A percentile compares a stretch with the other conserved stretches of the same genome.
These are phyloP conservation scores for Jimgerdemannia flammicorona DNA, from an alignment of 192 early-diverging fungal species.

Conservation along the genomic window DNA sequence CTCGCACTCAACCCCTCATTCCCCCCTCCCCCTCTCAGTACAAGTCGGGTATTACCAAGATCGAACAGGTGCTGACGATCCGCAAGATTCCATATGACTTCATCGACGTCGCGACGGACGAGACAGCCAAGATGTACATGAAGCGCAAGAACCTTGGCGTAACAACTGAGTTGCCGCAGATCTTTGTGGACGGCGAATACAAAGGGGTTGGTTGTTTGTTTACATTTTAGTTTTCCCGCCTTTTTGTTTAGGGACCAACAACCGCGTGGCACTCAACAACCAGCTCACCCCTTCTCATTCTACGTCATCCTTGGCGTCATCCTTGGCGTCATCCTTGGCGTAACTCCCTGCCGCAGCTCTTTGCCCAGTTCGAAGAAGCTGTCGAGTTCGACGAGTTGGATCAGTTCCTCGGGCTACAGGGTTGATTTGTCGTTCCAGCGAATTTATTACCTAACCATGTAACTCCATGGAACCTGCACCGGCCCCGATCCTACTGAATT, in stretches of 20 bases:
- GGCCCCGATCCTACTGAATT: too few relatives aligned
- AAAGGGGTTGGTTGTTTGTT: slow-evolving; percentile 21
- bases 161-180: slow-evolving; percentile 40
- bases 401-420: not conserved
- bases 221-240: not conserved
- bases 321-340: not conserved
- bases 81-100: slow-evolving; percentile 50
- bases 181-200: slow-evolving; percentile 47
- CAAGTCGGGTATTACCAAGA: not conserved
- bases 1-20: not conserved
- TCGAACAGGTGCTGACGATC: slow-evolving; percentile 32
- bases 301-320: not conserved
- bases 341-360: not conserved
- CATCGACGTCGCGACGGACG: slow-evolving; percentile 44
- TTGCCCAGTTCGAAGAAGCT: not conserved
- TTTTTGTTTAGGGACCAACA: too few relatives aligned
- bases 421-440: not conserved
- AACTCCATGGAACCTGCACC: not conserved
- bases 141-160: slow-evolving; percentile 42
- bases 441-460: not conserved
- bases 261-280: too few relatives aligned
- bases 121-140: slow-evolving; percentile 45
- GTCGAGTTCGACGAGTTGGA: not conserved
- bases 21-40: not conserved
- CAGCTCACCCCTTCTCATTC: not conserved